Evolutionary conservation across 2,329 filamentous ascomycete genomes (phyloP).

Genomic region (Colletotrichum costaricense): DNA sequence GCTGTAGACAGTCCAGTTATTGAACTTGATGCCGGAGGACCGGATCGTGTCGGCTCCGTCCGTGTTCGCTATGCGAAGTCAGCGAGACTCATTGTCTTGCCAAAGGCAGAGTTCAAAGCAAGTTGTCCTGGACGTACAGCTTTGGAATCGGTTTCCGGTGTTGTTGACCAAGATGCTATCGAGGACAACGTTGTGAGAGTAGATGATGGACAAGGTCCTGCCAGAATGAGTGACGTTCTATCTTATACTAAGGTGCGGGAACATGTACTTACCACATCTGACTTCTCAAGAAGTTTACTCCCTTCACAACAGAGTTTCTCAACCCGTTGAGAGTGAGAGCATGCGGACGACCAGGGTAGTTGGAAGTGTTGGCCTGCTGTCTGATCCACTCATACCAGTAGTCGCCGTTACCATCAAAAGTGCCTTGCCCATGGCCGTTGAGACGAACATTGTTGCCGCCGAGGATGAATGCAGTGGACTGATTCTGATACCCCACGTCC

Average conservation of each 20-base stretch:
- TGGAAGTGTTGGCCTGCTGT: constrained; percentile 43
- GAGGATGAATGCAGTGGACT: constrained; percentile 58
- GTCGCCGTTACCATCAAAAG: constrained; percentile 63
- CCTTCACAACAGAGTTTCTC: constrained; percentile 55
- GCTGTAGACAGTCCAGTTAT: constrained; percentile 42
- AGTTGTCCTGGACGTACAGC: constrained; percentile 23
- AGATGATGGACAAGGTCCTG: constrained; percentile 57
- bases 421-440: constrained; percentile 56
- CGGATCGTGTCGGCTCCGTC: constrained; percentile 45
- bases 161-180: constrained; percentile 61
- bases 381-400: constrained; percentile 60
- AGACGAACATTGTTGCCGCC: constrained; percentile 59
- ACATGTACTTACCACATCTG: constrained; percentile 60
- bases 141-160: constrained; percentile 42
- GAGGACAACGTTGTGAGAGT: constrained; percentile 53
- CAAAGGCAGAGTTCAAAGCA: background rate
- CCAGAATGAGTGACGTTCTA: too few species aligned
- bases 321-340: constrained; percentile 58
- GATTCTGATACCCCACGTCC: constrained; percentile 58
- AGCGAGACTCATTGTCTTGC: background rate
- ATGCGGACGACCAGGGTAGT: constrained; percentile 58
- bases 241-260: background rate
- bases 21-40: constrained; percentile 40
- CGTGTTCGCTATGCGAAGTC: constrained; percentile 41
- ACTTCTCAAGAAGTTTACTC: constrained; percentile 57